Percentiles rank a stretch among this genome's conserved stretches.
Evolutionary conservation across 106 monocot genomes (phyloP).

Genomic region (Chionographis japonica): DNA sequence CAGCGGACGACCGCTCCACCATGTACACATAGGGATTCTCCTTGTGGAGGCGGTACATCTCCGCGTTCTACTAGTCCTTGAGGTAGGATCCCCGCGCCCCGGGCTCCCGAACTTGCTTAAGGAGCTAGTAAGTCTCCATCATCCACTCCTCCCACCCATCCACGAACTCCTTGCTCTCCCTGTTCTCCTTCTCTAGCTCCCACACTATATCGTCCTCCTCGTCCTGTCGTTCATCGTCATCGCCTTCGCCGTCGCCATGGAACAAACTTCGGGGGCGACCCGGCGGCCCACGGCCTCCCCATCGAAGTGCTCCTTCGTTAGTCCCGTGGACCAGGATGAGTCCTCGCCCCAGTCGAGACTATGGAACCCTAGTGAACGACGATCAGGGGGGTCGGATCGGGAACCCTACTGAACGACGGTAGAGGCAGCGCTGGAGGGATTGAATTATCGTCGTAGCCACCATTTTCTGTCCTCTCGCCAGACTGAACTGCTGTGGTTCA

Average conservation of each 20-base stretch:
- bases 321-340: slow-evolving; percentile 80
- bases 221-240: slow-evolving; percentile 37
- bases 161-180: slow-evolving; percentile 41
- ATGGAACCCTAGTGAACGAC: neutral
- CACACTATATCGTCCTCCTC: slow-evolving; percentile 47
- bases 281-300: slow-evolving; percentile 50
- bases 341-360: slow-evolving; percentile 56
- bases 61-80: slow-evolving; percentile 89
- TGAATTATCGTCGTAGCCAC: neutral
- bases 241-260: slow-evolving; percentile 9
- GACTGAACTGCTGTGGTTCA: too few species aligned
- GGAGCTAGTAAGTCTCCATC: slow-evolving; percentile 47
- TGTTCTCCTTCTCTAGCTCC: slow-evolving; percentile 42
- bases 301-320: slow-evolving; percentile 75
- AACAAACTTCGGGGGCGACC: neutral
- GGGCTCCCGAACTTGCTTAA: slow-evolving; percentile 93
- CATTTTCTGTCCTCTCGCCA: too few species aligned
- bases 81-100: slow-evolving; percentile 72
- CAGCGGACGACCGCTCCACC: slow-evolving; percentile 53
- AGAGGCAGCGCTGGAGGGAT: slow-evolving; percentile 7
- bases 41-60: slow-evolving; percentile 90
- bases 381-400: neutral
- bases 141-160: slow-evolving; percentile 60
- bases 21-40: slow-evolving; percentile 68
- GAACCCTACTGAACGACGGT: neutral